A percentile compares a stretch with the other conserved stretches of the same genome.
Conservation (phyloP, 306 rosid genomes). For the Castanopsis chinensis region DNA sequence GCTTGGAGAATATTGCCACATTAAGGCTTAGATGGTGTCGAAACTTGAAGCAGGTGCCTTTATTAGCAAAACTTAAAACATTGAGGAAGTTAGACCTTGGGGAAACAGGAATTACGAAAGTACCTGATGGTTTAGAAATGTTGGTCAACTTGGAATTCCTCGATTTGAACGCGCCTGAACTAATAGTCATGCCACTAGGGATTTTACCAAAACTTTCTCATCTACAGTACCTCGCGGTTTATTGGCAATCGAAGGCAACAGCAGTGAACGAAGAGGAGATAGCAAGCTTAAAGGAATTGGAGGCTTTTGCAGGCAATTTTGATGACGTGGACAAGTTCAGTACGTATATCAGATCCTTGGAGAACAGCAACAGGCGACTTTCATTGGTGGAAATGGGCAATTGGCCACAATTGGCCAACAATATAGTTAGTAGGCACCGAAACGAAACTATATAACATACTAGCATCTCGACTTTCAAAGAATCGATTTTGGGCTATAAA, state of each 20-base stretch:
- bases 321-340: constrained; percentile 5
- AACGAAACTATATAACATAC: too few species aligned
- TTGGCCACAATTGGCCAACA: too few species aligned
- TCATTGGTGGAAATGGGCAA: too few species aligned
- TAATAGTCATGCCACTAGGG: not conserved
- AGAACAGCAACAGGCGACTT: too few species aligned
- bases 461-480: too few species aligned
- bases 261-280: constrained; percentile 9
- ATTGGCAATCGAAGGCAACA: not conserved
- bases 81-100: constrained; percentile 5
- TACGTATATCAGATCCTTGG: not conserved
- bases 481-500: too few species aligned
- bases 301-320: not conserved
- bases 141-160: constrained; percentile 17
- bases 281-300: not conserved
- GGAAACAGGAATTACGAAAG: not conserved
- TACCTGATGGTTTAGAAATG: constrained; percentile 20
- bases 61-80: constrained; percentile 4
- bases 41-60: not conserved
- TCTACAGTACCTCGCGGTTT: constrained; percentile 14
- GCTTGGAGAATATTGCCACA: constrained; percentile 4
- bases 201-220: constrained; percentile 2
- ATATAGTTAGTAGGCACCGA: too few species aligned
- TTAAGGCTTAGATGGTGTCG: not conserved
- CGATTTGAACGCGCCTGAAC: constrained; percentile 1